Base-by-base conservation (phyloP, 371 early-diverging fungal species). In the Syncephalastrum racemosum region DNA sequence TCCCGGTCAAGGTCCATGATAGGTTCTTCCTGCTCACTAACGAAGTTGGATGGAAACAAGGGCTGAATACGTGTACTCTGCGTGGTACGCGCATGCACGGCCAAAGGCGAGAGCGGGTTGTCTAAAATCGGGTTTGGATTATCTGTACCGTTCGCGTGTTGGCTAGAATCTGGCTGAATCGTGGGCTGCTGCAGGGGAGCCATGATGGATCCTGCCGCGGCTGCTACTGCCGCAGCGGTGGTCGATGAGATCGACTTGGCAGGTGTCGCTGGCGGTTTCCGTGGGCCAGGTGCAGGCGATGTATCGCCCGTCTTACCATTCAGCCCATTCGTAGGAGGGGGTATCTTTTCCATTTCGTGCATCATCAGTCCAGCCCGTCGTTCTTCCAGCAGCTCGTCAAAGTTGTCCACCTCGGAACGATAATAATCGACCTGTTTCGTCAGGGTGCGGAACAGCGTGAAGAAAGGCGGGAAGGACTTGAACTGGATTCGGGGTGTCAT, bases 351-450 rank as follows among this genome's bases (percentile, higher is more conserved):
- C 1, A 54, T 36, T 18, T 73, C 68, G 1, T 74, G 76, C 19
- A 61, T 45, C 24, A 86, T 66, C 22, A 86, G 61, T 3, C 69
- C 68, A 39, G 75, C 66, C 18, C 87, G 70, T 36, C 85, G 80
- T 44, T 87, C 82, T 24, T 82, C 68, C 23, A 87, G 60, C 16
- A 76, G 68, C 41, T 74, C 64, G 53, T 84, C 83, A 67, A 87
- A 87, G 1, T 59, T 60, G 20, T 77, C 76, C 23, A 84, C 72
- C 56, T 83, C 83, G 4, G 84, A 81, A 4, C 87, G 81, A 65
- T 87, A 87, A 53, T 76, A 87, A 50, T 82, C 83, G n/a, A 87
- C 78, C 57, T 87, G 85, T 50, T 87, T 81, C 2, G 84, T 85
- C 25, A 87, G 53, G 1, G 84, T 85, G 46, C 74, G 81, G 27